A percentile compares a stretch with the other conserved stretches of the same genome.
These are phyloP conservation scores for Diaporthe citri DNA, from an alignment of 2,329 filamentous ascomycete genomes.

Conservation along the genomic window DNA sequence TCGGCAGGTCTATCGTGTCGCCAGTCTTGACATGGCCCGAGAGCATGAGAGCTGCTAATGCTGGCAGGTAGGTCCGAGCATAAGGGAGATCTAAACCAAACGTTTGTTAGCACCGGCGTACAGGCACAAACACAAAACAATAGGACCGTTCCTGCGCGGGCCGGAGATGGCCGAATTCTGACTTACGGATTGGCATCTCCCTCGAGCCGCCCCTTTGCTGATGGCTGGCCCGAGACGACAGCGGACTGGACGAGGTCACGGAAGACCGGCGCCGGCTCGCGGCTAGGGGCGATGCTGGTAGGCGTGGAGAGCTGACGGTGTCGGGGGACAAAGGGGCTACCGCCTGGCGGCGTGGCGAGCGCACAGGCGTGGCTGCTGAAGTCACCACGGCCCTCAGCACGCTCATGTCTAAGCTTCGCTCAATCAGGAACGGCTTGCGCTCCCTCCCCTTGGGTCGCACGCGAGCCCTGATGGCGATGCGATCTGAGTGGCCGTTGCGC, in stretches of 20 bases:
- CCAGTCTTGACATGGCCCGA: conserved; percentile 64
- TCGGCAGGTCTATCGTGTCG: conserved; percentile 68
- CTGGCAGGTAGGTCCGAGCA: conserved; percentile 63
- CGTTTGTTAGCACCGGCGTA: conserved; percentile 3
- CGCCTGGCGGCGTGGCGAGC: conserved; percentile 37
- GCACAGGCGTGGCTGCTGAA: conserved; percentile 44
- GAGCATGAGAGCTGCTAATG: conserved; percentile 66
- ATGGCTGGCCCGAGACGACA: conserved; percentile 41
- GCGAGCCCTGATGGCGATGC: conserved; percentile 57
- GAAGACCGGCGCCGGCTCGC: conserved; percentile 35
- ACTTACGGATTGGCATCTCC: conserved; percentile 62
- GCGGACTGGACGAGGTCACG: conserved; percentile 30
- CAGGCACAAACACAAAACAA: background rate
- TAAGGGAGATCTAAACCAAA: conserved; percentile 59
- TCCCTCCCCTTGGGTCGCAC: conserved; percentile 57
- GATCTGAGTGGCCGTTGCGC: conserved; percentile 38
- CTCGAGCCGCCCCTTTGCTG: conserved; percentile 42
- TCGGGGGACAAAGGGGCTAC: conserved; percentile 29
- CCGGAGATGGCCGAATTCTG: background rate
- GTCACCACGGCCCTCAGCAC: conserved; percentile 61
- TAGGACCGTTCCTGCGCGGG: background rate
- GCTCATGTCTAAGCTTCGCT: conserved; percentile 63
- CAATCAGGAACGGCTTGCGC: conserved; percentile 60
- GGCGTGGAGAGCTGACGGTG: conserved; percentile 33
- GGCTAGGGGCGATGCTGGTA: conserved; percentile 16